phyloP scores from a whole-genome alignment of 805 yeast genomes.

The Lipomyces starkeyi region DNA sequence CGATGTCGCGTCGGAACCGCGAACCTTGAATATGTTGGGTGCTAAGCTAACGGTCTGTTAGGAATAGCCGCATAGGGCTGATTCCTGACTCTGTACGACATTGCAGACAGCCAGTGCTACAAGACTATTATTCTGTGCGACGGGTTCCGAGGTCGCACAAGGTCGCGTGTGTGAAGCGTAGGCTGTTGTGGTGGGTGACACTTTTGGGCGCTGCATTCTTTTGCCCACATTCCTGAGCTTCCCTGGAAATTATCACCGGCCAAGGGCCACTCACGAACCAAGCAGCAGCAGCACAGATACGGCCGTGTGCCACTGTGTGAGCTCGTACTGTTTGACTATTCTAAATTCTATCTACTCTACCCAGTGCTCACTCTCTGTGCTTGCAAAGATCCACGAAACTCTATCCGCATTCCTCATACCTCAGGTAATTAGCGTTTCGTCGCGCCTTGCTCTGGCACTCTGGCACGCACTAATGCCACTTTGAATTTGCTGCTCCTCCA shows the following conservation, averaged over 20 bases:
- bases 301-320: background rate
- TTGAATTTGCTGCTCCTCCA: background rate
- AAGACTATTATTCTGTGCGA: background rate
- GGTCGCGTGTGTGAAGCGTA: background rate
- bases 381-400: background rate
- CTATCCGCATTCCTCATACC: constrained; percentile 1
- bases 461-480: constrained; percentile 1
- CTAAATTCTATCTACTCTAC: background rate
- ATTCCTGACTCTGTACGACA: background rate
- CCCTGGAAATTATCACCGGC: background rate
- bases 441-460: constrained; percentile 5
- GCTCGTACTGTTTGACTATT: background rate
- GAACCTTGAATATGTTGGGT: background rate
- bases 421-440: constrained; percentile 1
- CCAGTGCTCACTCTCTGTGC: background rate
- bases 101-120: background rate
- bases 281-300: background rate
- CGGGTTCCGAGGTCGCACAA: background rate
- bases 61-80: background rate
- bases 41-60: background rate
- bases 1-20: background rate
- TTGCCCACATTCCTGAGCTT: constrained; percentile 3
- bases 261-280: background rate
- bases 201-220: background rate
- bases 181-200: background rate